Percentiles rank a stretch among this genome's conserved stretches.
Evolutionary conservation across 768 basidiomycete genomes (phyloP).

Genomic region (Trametes punicea): DNA sequence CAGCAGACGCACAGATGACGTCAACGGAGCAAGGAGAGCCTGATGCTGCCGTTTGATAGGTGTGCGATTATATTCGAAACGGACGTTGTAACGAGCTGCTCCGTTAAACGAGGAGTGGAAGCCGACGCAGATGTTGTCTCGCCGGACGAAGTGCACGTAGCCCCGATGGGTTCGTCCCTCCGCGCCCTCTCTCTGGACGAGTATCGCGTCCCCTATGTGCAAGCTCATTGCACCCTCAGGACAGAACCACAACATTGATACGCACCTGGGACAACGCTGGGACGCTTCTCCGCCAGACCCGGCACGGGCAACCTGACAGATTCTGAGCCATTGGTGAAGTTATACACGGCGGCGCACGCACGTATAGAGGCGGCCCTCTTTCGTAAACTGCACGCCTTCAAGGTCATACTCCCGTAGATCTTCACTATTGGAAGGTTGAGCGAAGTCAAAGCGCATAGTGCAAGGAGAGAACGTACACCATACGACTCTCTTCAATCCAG

Average conservation of each 20-base stretch:
- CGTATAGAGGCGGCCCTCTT: slow-evolving; percentile 43
- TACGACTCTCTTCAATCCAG: slow-evolving; percentile 47
- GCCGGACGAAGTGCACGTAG: slow-evolving; percentile 47
- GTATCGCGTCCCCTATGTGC: slow-evolving; percentile 33
- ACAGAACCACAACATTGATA: background rate
- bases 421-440: slow-evolving; percentile 16
- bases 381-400: slow-evolving; percentile 34
- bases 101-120: slow-evolving; percentile 43
- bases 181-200: slow-evolving; percentile 23
- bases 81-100: slow-evolving; percentile 45
- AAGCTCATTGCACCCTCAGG: slow-evolving; percentile 18
- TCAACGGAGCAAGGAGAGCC: slow-evolving; percentile 40
- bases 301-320: slow-evolving; percentile 44
- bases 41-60: slow-evolving; percentile 55
- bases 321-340: background rate
- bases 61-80: slow-evolving; percentile 54
- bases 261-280: slow-evolving; percentile 51
- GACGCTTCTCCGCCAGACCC: slow-evolving; percentile 56
- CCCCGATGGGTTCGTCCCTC: slow-evolving; percentile 34
- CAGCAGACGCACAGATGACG: slow-evolving; percentile 38
- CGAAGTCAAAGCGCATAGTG: background rate
- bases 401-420: slow-evolving; percentile 38
- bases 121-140: slow-evolving; percentile 41
- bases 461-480: slow-evolving; percentile 22
- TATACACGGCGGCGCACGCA: slow-evolving; percentile 21